phyloP scores from a whole-genome alignment of 202 grass and related monocot genomes.

The Musa balbisiana region DNA sequence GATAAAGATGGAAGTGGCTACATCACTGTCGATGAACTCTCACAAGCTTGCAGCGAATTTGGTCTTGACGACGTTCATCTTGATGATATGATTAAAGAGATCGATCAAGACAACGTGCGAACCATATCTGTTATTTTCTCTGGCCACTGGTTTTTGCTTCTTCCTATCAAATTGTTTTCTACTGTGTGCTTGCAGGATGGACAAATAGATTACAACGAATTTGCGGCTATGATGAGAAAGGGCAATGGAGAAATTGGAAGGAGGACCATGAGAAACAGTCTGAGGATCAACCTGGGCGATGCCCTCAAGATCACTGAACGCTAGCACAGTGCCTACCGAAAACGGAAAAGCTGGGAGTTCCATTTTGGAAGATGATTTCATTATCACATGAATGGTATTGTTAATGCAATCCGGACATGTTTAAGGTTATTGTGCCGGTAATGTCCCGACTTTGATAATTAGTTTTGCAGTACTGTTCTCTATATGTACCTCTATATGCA shows the following conservation, averaged over 20 bases:
- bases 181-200: slow-evolving; percentile 48
- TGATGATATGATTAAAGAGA: slow-evolving; percentile 91
- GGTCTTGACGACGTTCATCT: slow-evolving; percentile 87
- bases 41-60: slow-evolving; percentile 83
- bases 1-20: slow-evolving; percentile 95
- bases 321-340: slow-evolving; percentile 4
- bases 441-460: background rate
- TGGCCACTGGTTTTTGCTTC: too few relatives aligned
- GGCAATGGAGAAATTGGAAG: slow-evolving; percentile 71
- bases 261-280: slow-evolving; percentile 73
- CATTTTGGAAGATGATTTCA: too few relatives aligned
- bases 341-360: too few relatives aligned
- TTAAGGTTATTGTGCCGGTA: background rate
- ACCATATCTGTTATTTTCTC: background rate
- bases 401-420: background rate
- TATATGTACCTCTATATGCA: too few relatives aligned
- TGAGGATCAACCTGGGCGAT: slow-evolving; percentile 66
- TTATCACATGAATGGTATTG: background rate
- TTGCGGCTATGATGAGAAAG: slow-evolving; percentile 92
- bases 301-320: slow-evolving; percentile 50
- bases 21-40: slow-evolving; percentile 88
- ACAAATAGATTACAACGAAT: slow-evolving; percentile 96
- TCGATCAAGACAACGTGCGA: slow-evolving; percentile 93
- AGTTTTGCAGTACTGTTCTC: background rate
- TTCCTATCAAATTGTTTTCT: background rate